These are phyloP conservation scores for Botrytis elliptica DNA, from an alignment of 2,329 filamentous ascomycete genomes.

Conservation along the genomic window DNA sequence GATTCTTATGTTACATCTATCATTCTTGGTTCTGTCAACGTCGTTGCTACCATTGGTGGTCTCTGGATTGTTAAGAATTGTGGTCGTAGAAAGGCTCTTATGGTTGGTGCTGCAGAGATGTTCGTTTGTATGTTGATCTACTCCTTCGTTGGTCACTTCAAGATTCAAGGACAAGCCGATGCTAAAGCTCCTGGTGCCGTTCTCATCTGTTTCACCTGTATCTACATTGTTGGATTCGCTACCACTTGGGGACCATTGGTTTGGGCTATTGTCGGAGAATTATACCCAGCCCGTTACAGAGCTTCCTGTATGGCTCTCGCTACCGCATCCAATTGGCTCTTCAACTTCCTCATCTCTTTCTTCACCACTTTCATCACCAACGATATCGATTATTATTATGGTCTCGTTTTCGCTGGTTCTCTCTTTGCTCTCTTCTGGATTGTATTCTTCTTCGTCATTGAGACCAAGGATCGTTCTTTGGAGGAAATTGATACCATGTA, in stretches of 20 bases:
- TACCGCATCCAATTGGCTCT: conserved; percentile 64
- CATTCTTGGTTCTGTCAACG: conserved; percentile 66
- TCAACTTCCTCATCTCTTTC: conserved; percentile 71
- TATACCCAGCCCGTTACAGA: conserved; percentile 63
- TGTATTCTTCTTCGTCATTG: conserved; percentile 78
- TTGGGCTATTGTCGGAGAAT: conserved; percentile 64
- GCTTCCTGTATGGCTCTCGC: conserved; percentile 59
- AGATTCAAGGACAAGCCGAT: conserved; percentile 43
- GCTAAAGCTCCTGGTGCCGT: conserved; percentile 53
- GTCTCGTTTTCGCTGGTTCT: conserved; percentile 72
- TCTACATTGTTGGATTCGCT: conserved; percentile 63
- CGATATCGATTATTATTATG: conserved; percentile 62
- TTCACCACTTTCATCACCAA: conserved; percentile 76
- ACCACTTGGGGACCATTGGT: conserved; percentile 70
- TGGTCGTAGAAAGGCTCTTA: conserved; percentile 62
- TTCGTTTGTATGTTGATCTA: conserved; percentile 59
- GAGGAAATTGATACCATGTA: conserved; percentile 85
- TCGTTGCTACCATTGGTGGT: conserved; percentile 62
- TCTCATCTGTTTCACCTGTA: conserved; percentile 67
- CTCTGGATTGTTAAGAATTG: conserved; percentile 65
- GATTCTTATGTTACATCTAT: conserved; percentile 68
- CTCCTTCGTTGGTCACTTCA: conserved; percentile 51
- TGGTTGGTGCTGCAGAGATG: conserved; percentile 62
- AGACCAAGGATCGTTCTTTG: conserved; percentile 69
- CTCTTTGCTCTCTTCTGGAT: conserved; percentile 61